Base-by-base conservation (phyloP, 306 rosid species). In the Acacia melanoxylon region DNA sequence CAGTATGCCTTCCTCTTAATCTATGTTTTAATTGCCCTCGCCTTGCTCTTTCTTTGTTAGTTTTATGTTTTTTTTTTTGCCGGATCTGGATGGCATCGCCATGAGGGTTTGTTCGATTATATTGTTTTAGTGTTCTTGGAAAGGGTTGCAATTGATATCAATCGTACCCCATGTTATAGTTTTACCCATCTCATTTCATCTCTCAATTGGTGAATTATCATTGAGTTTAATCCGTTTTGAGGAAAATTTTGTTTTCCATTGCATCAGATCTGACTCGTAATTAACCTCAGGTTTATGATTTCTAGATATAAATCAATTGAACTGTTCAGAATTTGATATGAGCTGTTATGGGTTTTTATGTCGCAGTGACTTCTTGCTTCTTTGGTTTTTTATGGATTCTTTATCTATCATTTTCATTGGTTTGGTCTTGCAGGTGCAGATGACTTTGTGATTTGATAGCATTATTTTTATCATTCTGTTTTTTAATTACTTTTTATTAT, bases 331-430 rank as follows among this genome's bases (percentile, higher is more conserved):
- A 56, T 56, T 1, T 25, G 27, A 56, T 42, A 42, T n/a, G 27
- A 56, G 12, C 8, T 56, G 27, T 69, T 81, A 25, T 78, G 42
- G 59, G 29, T 76, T 74, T 24, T 51, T 79, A 74, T 81, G 82
- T 24, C 51, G 62, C 29, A 2, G 19, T 31, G 10, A 51, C 13
- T 52, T 5, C 66, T 22, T 52, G 10, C 45, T 33, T 35, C 66
- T 52, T 48, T 70, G 68, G 65, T 68, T 65, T 76, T 62, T 54
- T 13, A 37, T 45, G 41, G 24, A 10, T 52, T 33, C n/a, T 80
- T 69, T 76, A 87, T 86, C 84, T 80, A 73, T 86, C 81, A 19
- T 74, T 84, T 91, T 75, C 86, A 78, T 85, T 77, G 74, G 62
- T 81, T 72, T 76, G 81, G 68, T 85, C 79, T 68, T 77, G 40